Evolutionary conservation across 2,329 filamentous ascomycete genomes (phyloP), one percentile per base, ranked within the genome.

Genomic region (Fusarium torulosum): DNA sequence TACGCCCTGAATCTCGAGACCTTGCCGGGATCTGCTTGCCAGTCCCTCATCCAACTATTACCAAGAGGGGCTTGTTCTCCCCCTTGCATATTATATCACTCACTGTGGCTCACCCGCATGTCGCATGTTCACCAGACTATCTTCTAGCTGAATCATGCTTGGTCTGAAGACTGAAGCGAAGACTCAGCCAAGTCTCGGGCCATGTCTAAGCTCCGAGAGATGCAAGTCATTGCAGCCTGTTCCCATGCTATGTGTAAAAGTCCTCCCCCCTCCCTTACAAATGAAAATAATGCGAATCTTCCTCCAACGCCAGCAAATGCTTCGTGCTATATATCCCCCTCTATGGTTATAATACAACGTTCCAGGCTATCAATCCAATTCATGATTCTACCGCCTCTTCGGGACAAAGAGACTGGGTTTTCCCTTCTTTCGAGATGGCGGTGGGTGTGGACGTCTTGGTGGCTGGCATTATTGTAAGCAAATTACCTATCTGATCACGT

Each of bases 341-440:
- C 33, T 63, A 71, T 55, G 29, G 21, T 44, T 50, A 60, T 59
- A 53, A 31, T 61, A 58, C 60, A 62, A 35, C 41, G 42, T 40
- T 29, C 59, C 54, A 29, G 43, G 23, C 44, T 41, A 27, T 50
- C 43, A 7, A 17, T 58, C 44, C 27, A 40, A 40, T 53, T 29
- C 11, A 27, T 40, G 10, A n/a, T n/a, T 35, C 47, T 61, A 77
- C 21, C 76, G 77, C 52, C 75, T 79, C 65, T 79, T 78, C 47
- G 79, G 77, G 20, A 84, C 81, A 58, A 84, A 84, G 15, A 81
- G 80, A 60, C 82, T 83, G 4, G 77, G 77, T n/a, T 80, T 76
- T 7, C 71, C 70, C 67, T 80, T 82, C 63, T 82, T 83, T 52
- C 77, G 74, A 37, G 76, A 73, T 17, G 66, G 56, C 3, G 75